Evolutionary conservation across 768 basidiomycete species (phyloP).

Genomic region (Pleurotus citrinopileatus): DNA sequence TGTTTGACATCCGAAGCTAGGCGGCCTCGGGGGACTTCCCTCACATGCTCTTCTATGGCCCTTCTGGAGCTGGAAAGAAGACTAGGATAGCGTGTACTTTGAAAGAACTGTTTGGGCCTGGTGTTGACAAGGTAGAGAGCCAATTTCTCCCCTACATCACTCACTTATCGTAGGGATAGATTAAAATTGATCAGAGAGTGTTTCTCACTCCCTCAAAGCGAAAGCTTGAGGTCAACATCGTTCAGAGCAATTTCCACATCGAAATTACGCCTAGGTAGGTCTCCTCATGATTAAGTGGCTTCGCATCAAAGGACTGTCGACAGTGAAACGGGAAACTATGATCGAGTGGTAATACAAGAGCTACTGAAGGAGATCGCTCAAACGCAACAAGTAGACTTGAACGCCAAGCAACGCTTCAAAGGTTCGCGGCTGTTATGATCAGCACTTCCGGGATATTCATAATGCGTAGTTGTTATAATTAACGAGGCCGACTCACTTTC

Average conservation of each 20-base stretch:
- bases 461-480: slow-evolving; percentile 76
- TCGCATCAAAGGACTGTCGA: neutral
- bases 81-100: slow-evolving; percentile 91
- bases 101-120: slow-evolving; percentile 84
- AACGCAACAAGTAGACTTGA: slow-evolving; percentile 96
- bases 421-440: slow-evolving; percentile 33
- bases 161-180: slow-evolving; percentile 37
- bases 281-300: neutral
- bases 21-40: slow-evolving; percentile 93
- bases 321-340: slow-evolving; percentile 95
- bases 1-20: slow-evolving; percentile 32
- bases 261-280: slow-evolving; percentile 94
- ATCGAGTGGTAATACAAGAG: slow-evolving; percentile 94
- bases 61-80: slow-evolving; percentile 97
- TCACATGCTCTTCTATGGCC: slow-evolving; percentile 96
- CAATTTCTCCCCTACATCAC: neutral
- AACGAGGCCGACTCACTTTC: slow-evolving; percentile 96
- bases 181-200: slow-evolving; percentile 96
- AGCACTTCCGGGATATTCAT: neutral
- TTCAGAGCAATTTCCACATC: slow-evolving; percentile 97
- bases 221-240: slow-evolving; percentile 94
- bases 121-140: slow-evolving; percentile 80
- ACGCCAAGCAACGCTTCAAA: slow-evolving; percentile 95
- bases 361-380: slow-evolving; percentile 98
- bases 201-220: slow-evolving; percentile 93